Conservation (phyloP, 129 eudicot genomes). For the Lactuca sativa region DNA sequence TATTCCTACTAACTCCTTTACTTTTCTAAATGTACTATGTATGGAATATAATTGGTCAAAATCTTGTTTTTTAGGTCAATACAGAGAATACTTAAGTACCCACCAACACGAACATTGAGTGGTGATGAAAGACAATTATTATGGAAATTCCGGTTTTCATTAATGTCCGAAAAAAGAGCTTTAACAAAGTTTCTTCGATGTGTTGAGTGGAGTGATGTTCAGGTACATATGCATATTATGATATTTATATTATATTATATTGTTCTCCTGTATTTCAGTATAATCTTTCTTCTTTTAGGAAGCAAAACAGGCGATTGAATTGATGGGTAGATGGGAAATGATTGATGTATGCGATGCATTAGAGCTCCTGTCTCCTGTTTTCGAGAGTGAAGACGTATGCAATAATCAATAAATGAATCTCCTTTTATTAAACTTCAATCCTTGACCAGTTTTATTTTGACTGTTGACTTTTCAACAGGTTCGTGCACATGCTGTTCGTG, state of each 20-base stretch:
- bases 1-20: background rate
- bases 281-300: conserved; percentile 52
- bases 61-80: conserved; percentile 62
- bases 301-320: conserved; percentile 95
- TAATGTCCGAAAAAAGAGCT: conserved; percentile 93
- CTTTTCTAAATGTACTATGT: background rate
- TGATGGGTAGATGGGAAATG: conserved; percentile 92
- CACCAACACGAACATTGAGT: conserved; percentile 89
- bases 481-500: conserved; percentile 99
- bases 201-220: conserved; percentile 99
- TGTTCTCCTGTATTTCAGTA: background rate
- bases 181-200: conserved; percentile 94
- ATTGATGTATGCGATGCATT: conserved; percentile 98
- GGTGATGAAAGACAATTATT: conserved; percentile 96
- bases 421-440: conserved; percentile 8
- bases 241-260: background rate
- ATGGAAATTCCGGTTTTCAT: conserved; percentile 96
- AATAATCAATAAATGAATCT: conserved; percentile 4
- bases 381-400: conserved; percentile 97
- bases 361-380: conserved; percentile 95
- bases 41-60: background rate
- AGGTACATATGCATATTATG: conserved; percentile 41
- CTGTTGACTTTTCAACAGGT: conserved; percentile 47
- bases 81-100: conserved; percentile 85
- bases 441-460: conserved; percentile 7